Conservation (phyloP, 176 grass and related monocot genomes). For the Oryza punctata region DNA sequence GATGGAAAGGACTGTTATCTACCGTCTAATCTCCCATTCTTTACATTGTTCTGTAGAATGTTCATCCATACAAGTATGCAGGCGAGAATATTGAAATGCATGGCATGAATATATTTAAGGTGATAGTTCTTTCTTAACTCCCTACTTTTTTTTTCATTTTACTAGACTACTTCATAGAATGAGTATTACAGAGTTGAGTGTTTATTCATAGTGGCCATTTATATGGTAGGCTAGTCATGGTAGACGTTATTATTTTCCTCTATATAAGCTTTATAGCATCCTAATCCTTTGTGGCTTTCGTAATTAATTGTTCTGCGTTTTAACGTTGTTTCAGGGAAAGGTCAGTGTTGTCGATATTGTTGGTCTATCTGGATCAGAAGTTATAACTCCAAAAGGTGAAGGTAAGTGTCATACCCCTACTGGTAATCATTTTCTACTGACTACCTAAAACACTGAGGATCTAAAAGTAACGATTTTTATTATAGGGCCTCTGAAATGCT, state of each 20-base stretch:
- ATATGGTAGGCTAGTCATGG: neutral
- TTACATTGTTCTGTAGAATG: constrained; percentile 50
- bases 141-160: constrained; percentile 3
- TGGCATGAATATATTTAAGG: constrained; percentile 78
- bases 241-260: neutral
- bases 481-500: constrained; percentile 67
- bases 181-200: neutral
- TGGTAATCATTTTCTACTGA: neutral
- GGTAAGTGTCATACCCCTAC: constrained; percentile 39
- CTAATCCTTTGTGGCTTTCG: neutral
- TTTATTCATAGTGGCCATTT: neutral
- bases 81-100: constrained; percentile 86
- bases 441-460: neutral
- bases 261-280: neutral
- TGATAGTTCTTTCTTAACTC: constrained; percentile 6
- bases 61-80: constrained; percentile 85
- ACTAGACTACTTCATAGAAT: neutral
- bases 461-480: constrained; percentile 29
- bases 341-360: constrained; percentile 72
- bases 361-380: constrained; percentile 63
- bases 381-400: constrained; percentile 56
- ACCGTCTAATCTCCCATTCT: neutral
- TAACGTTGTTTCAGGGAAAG: constrained; percentile 52
- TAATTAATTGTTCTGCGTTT: constrained; percentile 20
- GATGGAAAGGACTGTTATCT: neutral